Conservation (phyloP, 305 asterid genomes). For the Lippia alba region DNA sequence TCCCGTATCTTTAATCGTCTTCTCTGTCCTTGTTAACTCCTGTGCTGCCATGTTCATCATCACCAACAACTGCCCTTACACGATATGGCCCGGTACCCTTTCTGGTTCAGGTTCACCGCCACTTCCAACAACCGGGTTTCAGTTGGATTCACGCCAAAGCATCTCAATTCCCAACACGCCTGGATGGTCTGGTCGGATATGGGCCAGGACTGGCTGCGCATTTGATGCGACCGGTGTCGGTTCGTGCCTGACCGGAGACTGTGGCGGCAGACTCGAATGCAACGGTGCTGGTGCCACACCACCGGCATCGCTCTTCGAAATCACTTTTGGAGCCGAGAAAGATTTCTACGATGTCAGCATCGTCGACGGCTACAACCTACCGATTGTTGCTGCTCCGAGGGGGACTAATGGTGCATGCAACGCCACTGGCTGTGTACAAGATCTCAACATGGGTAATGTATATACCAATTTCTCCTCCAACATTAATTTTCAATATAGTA, state of each 20-base stretch:
- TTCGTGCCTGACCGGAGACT: slow-evolving; percentile 67
- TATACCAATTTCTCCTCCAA: too few relatives aligned
- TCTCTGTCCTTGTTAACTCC: slow-evolving; percentile 32
- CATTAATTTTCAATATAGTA: too few relatives aligned
- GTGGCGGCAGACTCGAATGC: slow-evolving; percentile 66
- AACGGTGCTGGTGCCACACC: slow-evolving; percentile 60
- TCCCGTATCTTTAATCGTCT: slow-evolving; percentile 24
- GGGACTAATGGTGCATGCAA: slow-evolving; percentile 53
- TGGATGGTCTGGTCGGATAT: slow-evolving; percentile 65
- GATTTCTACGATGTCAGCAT: slow-evolving; percentile 72
- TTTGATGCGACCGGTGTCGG: slow-evolving; percentile 57
- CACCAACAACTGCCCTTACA: slow-evolving; percentile 50
- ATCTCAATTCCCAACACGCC: slow-evolving; percentile 41
- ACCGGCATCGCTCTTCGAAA: slow-evolving; percentile 63
- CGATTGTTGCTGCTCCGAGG: slow-evolving; percentile 50
- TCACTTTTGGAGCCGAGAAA: slow-evolving; percentile 53
- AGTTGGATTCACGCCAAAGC: slow-evolving; percentile 49
- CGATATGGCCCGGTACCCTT: slow-evolving; percentile 69
- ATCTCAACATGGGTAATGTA: slow-evolving; percentile 57
- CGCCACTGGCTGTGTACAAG: slow-evolving; percentile 57
- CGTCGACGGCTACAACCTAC: slow-evolving; percentile 66
- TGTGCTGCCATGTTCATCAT: slow-evolving; percentile 47
- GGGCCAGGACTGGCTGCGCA: slow-evolving; percentile 65
- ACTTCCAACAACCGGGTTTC: slow-evolving; percentile 56
- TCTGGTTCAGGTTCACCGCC: slow-evolving; percentile 59